Evolutionary conservation across 306 rosid species (phyloP).

Genomic region (Vachellia collinsii): DNA sequence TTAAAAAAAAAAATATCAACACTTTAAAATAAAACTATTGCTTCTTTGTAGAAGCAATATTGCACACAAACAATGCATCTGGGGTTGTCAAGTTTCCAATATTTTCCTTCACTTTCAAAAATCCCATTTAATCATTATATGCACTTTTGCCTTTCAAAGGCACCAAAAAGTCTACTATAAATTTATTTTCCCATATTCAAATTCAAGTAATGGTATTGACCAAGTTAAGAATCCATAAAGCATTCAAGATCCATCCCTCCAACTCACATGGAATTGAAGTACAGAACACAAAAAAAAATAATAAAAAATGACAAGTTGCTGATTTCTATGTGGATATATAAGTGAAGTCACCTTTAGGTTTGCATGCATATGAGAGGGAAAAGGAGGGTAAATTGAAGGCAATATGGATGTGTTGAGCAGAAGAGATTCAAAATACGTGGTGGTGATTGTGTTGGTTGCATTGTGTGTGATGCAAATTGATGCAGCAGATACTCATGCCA

Average conservation of each 20-base stretch:
- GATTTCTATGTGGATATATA: constrained; percentile 17
- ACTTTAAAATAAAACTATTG: neutral
- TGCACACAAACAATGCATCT: neutral
- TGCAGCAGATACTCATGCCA: constrained; percentile 1
- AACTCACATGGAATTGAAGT: neutral
- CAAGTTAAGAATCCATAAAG: constrained; percentile 24
- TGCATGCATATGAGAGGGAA: constrained; percentile 4
- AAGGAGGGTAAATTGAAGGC: constrained; percentile 11
- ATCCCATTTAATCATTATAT: neutral
- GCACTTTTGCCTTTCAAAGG: constrained; percentile 8
- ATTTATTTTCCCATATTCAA: neutral
- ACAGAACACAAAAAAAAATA: neutral
- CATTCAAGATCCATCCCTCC: constrained; percentile 21
- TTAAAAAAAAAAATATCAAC: neutral
- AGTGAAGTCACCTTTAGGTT: neutral
- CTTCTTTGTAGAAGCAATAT: neutral
- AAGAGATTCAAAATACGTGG: constrained; percentile 19
- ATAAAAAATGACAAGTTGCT: constrained; percentile 33
- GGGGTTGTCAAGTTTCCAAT: neutral
- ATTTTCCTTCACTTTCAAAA: neutral
- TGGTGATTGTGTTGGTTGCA: constrained; percentile 42
- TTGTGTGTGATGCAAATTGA: constrained; percentile 43
- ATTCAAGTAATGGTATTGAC: constrained; percentile 17
- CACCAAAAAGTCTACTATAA: constrained; percentile 30
- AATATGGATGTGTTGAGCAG: constrained; percentile 48